A percentile compares a stretch with the other conserved stretches of the same genome.
phyloP scores from a whole-genome alignment of 805 yeast species.

The Metschnikowia shivogae region DNA sequence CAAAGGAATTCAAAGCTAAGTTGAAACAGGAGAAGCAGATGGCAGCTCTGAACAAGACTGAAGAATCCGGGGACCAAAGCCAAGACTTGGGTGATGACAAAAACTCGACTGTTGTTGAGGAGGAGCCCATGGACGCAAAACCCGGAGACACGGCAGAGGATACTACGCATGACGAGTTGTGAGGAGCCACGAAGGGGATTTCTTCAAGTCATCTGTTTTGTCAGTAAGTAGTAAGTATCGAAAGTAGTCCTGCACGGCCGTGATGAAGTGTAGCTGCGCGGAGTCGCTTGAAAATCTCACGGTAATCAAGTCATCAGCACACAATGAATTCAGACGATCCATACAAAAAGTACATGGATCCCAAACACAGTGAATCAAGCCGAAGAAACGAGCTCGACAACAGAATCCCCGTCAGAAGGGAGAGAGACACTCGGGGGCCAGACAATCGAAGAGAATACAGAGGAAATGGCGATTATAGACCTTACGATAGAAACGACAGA shows the following conservation, averaged over 20 bases:
- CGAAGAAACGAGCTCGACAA: constrained; percentile 2
- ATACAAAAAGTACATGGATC: background rate
- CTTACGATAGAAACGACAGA: background rate
- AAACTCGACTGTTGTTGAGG: constrained; percentile 4
- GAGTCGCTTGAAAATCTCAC: background rate
- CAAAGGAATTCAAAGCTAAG: constrained; percentile 31
- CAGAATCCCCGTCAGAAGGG: constrained; percentile 5
- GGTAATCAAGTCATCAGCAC: background rate
- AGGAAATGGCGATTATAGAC: background rate
- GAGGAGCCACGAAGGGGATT: background rate
- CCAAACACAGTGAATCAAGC: background rate
- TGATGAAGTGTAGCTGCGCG: background rate
- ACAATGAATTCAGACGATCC: constrained; percentile 1
- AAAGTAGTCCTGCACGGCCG: too few relatives aligned
- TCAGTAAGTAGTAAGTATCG: background rate
- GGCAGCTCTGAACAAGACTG: constrained; percentile 4
- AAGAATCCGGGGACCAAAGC: background rate
- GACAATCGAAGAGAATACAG: constrained; percentile 6
- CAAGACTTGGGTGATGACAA: constrained; percentile 2
- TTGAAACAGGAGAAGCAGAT: constrained; percentile 24
- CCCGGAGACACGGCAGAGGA: constrained; percentile 2
- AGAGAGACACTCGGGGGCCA: constrained; percentile 14
- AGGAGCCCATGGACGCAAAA: constrained; percentile 4
- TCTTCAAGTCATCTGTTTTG: background rate
- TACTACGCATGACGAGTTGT: constrained; percentile 3